Conservation (phyloP, 2,329 filamentous ascomycete genomes). For the Talaromyces sp. region DNA sequence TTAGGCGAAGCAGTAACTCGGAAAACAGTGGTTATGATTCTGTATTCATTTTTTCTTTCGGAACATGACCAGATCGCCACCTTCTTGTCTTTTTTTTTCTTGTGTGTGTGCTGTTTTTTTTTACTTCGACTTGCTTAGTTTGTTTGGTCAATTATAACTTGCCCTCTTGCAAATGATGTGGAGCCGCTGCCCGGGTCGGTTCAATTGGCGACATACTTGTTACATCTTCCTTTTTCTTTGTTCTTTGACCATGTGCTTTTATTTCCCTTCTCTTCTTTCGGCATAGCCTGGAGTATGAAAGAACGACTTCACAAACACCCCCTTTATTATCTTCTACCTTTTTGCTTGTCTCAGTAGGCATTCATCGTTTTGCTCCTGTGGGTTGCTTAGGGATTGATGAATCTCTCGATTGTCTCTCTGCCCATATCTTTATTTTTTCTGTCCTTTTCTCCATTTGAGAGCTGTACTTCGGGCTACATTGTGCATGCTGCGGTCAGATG, state of each 20-base stretch:
- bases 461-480: background rate
- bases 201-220: slow-evolving; percentile 2
- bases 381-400: slow-evolving; percentile 3
- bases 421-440: background rate
- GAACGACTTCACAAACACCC: slow-evolving; percentile 26
- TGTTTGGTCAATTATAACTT: slow-evolving; percentile 17
- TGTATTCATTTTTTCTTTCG: slow-evolving; percentile 5
- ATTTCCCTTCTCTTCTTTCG: slow-evolving; percentile 20
- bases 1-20: background rate
- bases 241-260: slow-evolving; percentile 12
- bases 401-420: slow-evolving; percentile 2
- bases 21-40: slow-evolving; percentile 2
- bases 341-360: slow-evolving; percentile 11
- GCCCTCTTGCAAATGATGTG: slow-evolving; percentile 15
- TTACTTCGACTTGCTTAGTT: slow-evolving; percentile 9
- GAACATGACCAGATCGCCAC: slow-evolving; percentile 3
- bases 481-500: background rate
- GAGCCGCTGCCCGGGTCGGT: slow-evolving; percentile 6
- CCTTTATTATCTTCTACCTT: background rate
- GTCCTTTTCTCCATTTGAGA: slow-evolving; percentile 4
- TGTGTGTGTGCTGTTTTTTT: slow-evolving; percentile 12
- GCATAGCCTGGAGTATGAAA: slow-evolving; percentile 39
- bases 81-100: slow-evolving; percentile 5
- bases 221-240: background rate
- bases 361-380: background rate